Evolutionary conservation across 2,329 filamentous ascomycete species (phyloP), one percentile per base, ranked within the genome.

Genomic region (Scorias spongiosa): DNA sequence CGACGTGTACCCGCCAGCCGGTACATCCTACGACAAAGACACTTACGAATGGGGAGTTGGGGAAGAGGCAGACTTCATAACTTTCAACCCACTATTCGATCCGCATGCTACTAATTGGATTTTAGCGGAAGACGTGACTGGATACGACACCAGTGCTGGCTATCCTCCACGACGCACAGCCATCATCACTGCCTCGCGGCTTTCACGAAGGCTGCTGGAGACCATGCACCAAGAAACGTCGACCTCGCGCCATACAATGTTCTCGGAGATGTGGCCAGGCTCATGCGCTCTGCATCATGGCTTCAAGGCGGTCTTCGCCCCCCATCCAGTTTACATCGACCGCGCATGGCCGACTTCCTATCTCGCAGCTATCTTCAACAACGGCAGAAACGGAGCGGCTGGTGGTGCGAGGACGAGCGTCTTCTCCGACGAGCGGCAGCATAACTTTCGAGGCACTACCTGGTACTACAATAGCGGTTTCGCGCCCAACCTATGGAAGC

Each of bases 151-250:
- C 11, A 60, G 60, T 3, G 63, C 67, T 10, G 66, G 68, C 9
- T 67, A 72, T 2, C 79, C 80, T 0, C 81, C 82, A 0, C 78
- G 81, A 14, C 74, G 83, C 36, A 77, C 75, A 34, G 75, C 80
- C 42, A 82, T 86, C 57, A 78, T 85, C 48, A 85, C 81, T 2
- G 79, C 81, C 0, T 76, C 73, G 1, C 77, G 83, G 9, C 66
- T 86, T 29, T 81, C 76, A 26, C 72, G 76, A 18, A 72, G 80
- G 10, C 67, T 87, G 1, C 65, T 87, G 5, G 63, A 71, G 39
- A 76, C 76, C 5, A 87, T 88, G 80, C 83, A 88, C 61, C 73
- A 82, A 51, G 81, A 86, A 55, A 81, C 78, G 3, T 78, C 80
- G 61, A 69, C 72, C 26, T 68, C 75, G 52, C 77, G 76, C 49